A percentile compares a stretch with the other conserved stretches of the same genome.
Conservation (phyloP, 257 asterid genomes). For the Henckelia pumila region DNA sequence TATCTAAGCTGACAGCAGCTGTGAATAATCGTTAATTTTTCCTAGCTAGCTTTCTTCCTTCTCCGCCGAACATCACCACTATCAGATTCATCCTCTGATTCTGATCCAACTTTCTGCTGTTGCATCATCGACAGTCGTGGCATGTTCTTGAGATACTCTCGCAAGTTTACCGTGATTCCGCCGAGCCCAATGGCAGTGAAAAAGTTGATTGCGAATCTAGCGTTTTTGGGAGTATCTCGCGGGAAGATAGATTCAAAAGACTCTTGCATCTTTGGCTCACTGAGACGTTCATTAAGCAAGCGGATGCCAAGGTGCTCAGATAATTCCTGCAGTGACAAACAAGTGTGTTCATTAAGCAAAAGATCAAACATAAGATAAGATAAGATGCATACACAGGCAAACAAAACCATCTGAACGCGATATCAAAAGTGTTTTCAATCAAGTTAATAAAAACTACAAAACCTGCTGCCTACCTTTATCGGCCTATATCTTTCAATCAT, state of each 20-base stretch:
- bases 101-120: constrained; percentile 65
- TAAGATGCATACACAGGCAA: background rate
- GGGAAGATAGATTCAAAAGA: constrained; percentile 80
- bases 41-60: constrained; percentile 43
- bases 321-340: constrained; percentile 51
- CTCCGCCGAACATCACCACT: constrained; percentile 37
- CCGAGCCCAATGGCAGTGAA: constrained; percentile 93
- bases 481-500: background rate
- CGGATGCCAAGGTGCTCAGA: constrained; percentile 90
- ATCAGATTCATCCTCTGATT: constrained; percentile 46
- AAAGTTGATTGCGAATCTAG: constrained; percentile 79
- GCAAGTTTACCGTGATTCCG: constrained; percentile 74
- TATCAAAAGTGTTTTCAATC: too few relatives aligned
- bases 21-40: constrained; percentile 18
- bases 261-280: constrained; percentile 80
- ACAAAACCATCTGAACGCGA: too few relatives aligned
- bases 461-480: background rate
- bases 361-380: too few relatives aligned
- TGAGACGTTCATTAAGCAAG: constrained; percentile 68
- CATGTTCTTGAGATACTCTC: constrained; percentile 88
- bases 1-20: background rate
- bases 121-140: constrained; percentile 95
- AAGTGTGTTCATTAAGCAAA: constrained; percentile 7
- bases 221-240: constrained; percentile 73
- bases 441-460: too few relatives aligned